Conservation (phyloP, 2,329 filamentous ascomycete genomes). For the Plectosphaerella plurivora region DNA sequence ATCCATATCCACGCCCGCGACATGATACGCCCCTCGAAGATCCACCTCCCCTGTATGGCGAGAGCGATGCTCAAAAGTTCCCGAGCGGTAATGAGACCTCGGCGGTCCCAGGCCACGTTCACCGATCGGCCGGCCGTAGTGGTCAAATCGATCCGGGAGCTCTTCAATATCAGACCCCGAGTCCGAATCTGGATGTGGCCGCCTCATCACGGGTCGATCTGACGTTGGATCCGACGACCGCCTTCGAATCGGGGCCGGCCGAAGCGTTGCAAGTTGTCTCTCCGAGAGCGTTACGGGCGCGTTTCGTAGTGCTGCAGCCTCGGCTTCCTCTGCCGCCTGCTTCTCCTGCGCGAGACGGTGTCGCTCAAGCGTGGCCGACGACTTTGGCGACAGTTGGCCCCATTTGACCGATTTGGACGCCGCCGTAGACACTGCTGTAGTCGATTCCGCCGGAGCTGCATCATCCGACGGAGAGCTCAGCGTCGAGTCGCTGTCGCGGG, state of each 20-base stretch:
- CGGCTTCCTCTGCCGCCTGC: conserved; percentile 13
- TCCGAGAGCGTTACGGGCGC: conserved; percentile 9
- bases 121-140: conserved; percentile 34
- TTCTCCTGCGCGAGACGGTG: conserved; percentile 31
- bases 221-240: conserved; percentile 29
- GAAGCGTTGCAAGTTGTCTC: conserved; percentile 9
- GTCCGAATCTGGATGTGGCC: conserved; percentile 16
- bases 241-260: conserved; percentile 15
- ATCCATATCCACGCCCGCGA: conserved; percentile 42
- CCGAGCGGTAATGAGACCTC: conserved; percentile 30
- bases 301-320: background rate
- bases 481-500: background rate
- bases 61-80: conserved; percentile 36
- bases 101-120: conserved; percentile 5
- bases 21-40: conserved; percentile 37
- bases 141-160: conserved; percentile 44
- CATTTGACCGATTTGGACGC: conserved; percentile 39
- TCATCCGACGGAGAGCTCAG: background rate
- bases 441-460: background rate
- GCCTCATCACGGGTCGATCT: conserved; percentile 18
- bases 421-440: background rate
- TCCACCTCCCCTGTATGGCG: conserved; percentile 26
- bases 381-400: conserved; percentile 45
- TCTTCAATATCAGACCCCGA: conserved; percentile 35
- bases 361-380: conserved; percentile 37